Conservation (phyloP, 306 rosid genomes). For the Cicer bijugum region DNA sequence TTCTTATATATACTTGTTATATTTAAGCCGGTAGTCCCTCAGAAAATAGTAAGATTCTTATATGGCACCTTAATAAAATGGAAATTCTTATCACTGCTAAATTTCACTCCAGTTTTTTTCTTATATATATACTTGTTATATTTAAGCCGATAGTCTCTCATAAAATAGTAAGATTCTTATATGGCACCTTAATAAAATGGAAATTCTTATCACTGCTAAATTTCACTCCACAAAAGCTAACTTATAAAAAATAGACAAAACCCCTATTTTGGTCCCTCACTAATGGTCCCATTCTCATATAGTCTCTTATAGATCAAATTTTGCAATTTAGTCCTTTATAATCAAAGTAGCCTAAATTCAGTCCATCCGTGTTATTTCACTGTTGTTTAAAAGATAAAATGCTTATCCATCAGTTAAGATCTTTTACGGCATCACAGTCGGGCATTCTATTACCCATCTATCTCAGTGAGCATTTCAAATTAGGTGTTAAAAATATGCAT, state of each 20-base stretch:
- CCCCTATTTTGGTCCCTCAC: not conserved
- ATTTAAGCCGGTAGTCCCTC: not conserved
- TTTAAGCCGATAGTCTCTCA: not conserved
- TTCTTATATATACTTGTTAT: not conserved
- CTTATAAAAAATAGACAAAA: not conserved
- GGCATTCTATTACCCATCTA: not conserved
- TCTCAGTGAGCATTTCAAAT: not conserved
- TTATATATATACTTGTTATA: not conserved
- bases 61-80: not conserved
- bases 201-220: not conserved
- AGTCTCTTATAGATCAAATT: not conserved
- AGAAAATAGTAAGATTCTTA: not conserved
- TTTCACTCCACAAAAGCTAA: not conserved
- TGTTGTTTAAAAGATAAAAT: not conserved
- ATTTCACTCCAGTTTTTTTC: not conserved
- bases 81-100: not conserved
- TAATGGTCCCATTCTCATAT: not conserved
- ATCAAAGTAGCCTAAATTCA: constrained; percentile 1
- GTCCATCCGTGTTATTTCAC: not conserved
- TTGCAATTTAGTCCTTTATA: constrained; percentile 19
- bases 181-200: not conserved
- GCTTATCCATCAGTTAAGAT: not conserved
- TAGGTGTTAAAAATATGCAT: not conserved
- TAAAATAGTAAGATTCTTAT: not conserved
- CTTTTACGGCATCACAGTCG: not conserved